These are phyloP conservation scores for Trichomonascaceae sp. DNA, from an alignment of 1,139 yeast genomes.

Conservation along the genomic window DNA sequence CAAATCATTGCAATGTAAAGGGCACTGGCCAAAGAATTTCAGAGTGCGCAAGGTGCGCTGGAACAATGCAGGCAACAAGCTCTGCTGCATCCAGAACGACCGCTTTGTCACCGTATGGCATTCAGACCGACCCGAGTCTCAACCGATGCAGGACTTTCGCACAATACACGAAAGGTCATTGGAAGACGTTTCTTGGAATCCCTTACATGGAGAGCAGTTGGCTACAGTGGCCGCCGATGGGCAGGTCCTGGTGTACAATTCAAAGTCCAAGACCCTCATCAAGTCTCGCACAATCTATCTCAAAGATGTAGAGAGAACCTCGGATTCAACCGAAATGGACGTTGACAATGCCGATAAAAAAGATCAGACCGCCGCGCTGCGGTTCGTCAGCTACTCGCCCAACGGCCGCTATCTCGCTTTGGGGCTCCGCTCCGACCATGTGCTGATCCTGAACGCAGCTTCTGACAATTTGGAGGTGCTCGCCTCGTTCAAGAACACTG, in stretches of 20 bases:
- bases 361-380: neutral
- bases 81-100: conserved; percentile 17
- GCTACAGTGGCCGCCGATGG: conserved; percentile 49
- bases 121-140: conserved; percentile 15
- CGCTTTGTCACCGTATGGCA: conserved; percentile 19
- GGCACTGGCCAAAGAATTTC: conserved; percentile 7
- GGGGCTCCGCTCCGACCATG: conserved; percentile 27
- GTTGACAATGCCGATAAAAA: conserved; percentile 15
- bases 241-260: conserved; percentile 44
- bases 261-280: conserved; percentile 30
- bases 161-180: conserved; percentile 32
- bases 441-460: conserved; percentile 10
- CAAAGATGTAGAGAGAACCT: too few relatives aligned
- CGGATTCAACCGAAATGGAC: conserved; percentile 23
- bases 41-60: conserved; percentile 13
- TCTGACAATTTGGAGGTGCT: conserved; percentile 8
- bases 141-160: conserved; percentile 12
- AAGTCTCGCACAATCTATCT: too few relatives aligned
- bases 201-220: conserved; percentile 36
- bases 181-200: conserved; percentile 48
- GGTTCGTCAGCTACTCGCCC: conserved; percentile 33
- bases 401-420: conserved; percentile 44
- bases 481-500: conserved; percentile 11
- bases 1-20: conserved; percentile 5
- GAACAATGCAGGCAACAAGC: conserved; percentile 18